A percentile compares a stretch with the other conserved stretches of the same genome.
These are phyloP conservation scores for Cyamopsis tetragonoloba DNA, from an alignment of 306 rosid genomes.

Conservation along the genomic window DNA sequence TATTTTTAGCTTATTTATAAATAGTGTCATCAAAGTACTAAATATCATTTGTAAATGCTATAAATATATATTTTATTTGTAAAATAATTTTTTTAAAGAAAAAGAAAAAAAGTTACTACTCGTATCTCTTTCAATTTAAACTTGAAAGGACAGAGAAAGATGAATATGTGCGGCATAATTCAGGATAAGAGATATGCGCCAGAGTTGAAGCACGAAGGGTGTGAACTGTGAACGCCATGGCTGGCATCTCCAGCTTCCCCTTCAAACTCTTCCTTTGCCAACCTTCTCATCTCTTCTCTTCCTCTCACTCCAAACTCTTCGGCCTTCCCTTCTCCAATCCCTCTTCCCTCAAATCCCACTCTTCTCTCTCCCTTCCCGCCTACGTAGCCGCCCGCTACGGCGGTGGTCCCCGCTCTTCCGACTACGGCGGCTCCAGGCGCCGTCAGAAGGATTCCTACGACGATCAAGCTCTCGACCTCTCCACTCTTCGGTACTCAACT, in stretches of 20 bases:
- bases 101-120: too few relatives aligned
- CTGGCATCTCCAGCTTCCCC: constrained; percentile 63
- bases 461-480: constrained; percentile 59
- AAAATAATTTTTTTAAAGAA: too few relatives aligned
- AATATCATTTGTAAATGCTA: too few relatives aligned
- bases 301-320: constrained; percentile 49
- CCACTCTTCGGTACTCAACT: constrained; percentile 48
- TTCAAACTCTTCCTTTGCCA: constrained; percentile 33
- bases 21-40: too few relatives aligned
- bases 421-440: constrained; percentile 35
- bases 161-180: not conserved
- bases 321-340: constrained; percentile 41
- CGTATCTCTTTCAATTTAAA: too few relatives aligned
- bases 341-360: constrained; percentile 24
- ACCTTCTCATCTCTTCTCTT: constrained; percentile 36
- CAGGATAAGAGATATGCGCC: constrained; percentile 27
- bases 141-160: not conserved
- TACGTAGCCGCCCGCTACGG: constrained; percentile 52
- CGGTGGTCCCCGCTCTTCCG: constrained; percentile 42
- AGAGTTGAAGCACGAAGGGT: constrained; percentile 17
- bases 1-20: too few relatives aligned
- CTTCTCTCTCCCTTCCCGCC: constrained; percentile 15
- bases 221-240: constrained; percentile 43
- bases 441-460: constrained; percentile 42
- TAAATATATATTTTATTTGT: too few relatives aligned